Percentiles rank a stretch among this genome's conserved stretches.
phyloP scores from a whole-genome alignment of 2,329 filamentous ascomycete species.

The Gaeumannomyces sp. region DNA sequence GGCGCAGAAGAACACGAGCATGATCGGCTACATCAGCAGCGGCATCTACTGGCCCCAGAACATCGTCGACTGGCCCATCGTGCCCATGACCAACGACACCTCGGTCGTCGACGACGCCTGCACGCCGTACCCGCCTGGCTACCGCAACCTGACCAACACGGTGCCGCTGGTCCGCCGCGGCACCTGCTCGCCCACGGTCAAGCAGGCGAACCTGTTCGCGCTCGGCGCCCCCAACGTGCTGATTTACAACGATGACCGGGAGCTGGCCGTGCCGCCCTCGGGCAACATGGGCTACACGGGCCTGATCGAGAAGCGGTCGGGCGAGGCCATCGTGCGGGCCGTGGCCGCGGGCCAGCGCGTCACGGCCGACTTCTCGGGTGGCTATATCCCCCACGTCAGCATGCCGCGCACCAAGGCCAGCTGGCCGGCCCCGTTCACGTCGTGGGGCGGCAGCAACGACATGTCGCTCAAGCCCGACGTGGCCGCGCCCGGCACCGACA shows the following conservation, averaged over 20 bases:
- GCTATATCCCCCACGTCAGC: constrained; percentile 10
- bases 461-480: constrained; percentile 37
- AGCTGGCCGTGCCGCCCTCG: neutral
- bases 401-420: constrained; percentile 5
- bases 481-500: constrained; percentile 35
- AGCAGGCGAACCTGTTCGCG: constrained; percentile 25
- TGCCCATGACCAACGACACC: constrained; percentile 19
- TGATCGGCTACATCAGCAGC: neutral
- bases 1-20: constrained; percentile 8
- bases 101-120: constrained; percentile 29
- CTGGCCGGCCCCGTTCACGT: constrained; percentile 28
- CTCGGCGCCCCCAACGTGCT: constrained; percentile 26
- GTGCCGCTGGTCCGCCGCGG: constrained; percentile 35
- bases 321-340: constrained; percentile 25
- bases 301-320: constrained; percentile 14
- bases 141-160: constrained; percentile 31
- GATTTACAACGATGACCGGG: constrained; percentile 21
- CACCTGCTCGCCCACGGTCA: constrained; percentile 13
- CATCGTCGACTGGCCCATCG: constrained; percentile 16
- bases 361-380: constrained; percentile 20
- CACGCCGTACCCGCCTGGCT: constrained; percentile 28
- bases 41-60: constrained; percentile 11
- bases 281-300: neutral
- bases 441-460: constrained; percentile 38
- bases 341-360: constrained; percentile 24